Evolutionary conservation across 2,329 filamentous ascomycete species (phyloP).

Genomic region (Fusarium fracticaudum): DNA sequence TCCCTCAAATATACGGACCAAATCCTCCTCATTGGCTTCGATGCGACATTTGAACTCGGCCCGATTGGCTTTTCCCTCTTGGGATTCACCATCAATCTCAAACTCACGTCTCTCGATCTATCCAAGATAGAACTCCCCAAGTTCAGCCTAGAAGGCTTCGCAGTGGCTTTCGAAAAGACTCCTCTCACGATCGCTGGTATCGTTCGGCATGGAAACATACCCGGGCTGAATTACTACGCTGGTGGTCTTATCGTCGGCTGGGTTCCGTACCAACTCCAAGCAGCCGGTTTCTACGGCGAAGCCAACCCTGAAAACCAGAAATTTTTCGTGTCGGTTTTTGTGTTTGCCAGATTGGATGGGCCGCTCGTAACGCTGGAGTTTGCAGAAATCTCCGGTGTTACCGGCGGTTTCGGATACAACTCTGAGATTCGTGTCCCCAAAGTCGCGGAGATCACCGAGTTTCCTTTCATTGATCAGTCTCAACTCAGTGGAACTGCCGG

Average conservation of each 20-base stretch:
- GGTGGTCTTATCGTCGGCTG: neutral
- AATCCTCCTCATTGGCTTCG: conserved; percentile 44
- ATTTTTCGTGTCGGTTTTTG: neutral
- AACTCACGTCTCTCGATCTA: neutral
- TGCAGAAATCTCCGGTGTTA: neutral
- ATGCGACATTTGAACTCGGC: conserved; percentile 49
- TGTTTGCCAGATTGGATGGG: neutral
- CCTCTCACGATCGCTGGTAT: neutral
- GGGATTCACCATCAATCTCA: conserved; percentile 39
- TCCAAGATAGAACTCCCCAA: neutral
- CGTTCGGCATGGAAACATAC: neutral
- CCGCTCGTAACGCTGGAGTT: neutral
- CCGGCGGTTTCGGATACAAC: neutral
- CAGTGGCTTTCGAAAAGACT: neutral
- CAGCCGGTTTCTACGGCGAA: neutral
- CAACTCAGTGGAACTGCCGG: neutral
- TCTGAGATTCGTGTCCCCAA: neutral
- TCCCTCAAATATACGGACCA: conserved; percentile 48
- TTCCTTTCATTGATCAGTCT: neutral
- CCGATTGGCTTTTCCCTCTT: conserved; percentile 49
- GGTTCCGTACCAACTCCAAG: neutral
- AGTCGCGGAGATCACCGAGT: neutral
- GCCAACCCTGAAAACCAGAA: neutral
- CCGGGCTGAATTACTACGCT: neutral
- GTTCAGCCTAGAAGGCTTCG: neutral